A percentile compares a stretch with the other conserved stretches of the same genome.
Evolutionary conservation across 2,329 filamentous ascomycete genomes (phyloP).

Genomic region (Pseudofabraea citricarpa): DNA sequence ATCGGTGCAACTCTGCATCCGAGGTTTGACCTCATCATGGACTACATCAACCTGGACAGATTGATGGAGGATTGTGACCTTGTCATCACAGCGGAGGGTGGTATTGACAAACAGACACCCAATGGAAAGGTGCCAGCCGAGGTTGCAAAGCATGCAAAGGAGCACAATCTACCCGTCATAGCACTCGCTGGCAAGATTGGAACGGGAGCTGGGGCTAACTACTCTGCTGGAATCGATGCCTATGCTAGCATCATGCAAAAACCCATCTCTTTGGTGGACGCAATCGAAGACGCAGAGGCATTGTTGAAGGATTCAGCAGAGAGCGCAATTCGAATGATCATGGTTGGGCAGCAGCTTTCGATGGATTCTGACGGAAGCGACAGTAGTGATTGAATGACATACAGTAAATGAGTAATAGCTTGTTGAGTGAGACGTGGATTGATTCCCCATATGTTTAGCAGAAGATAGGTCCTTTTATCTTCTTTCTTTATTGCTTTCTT

Average conservation of each 20-base stretch:
- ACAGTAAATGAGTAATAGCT: no score
- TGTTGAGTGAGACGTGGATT: no score
- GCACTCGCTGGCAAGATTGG: slow-evolving; percentile 37
- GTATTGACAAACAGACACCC: slow-evolving; percentile 46
- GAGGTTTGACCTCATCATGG: slow-evolving; percentile 43
- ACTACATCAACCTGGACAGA: slow-evolving; percentile 42
- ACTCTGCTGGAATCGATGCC: slow-evolving; percentile 30
- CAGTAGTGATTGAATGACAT: no score
- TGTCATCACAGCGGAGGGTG: slow-evolving; percentile 48
- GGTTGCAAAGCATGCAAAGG: slow-evolving; percentile 42
- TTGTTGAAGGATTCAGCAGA: slow-evolving; percentile 25
- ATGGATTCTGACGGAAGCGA: no score
- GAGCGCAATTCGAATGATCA: slow-evolving; percentile 24
- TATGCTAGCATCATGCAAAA: slow-evolving; percentile 26
- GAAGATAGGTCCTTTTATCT: no score
- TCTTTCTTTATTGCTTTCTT: no score
- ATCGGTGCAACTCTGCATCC: slow-evolving; percentile 41
- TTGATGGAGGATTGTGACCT: slow-evolving; percentile 44
- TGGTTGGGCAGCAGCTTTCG: no score
- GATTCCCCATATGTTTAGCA: no score
- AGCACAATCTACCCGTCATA: slow-evolving; percentile 41
- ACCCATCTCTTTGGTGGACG: slow-evolving; percentile 24
- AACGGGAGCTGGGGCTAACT: slow-evolving; percentile 28
- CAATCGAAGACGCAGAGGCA: slow-evolving; percentile 21
- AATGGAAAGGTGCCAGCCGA: slow-evolving; percentile 49